These are phyloP conservation scores for Aquilaria yunnanensis DNA, from an alignment of 345 rosid species.

Conservation along the genomic window DNA sequence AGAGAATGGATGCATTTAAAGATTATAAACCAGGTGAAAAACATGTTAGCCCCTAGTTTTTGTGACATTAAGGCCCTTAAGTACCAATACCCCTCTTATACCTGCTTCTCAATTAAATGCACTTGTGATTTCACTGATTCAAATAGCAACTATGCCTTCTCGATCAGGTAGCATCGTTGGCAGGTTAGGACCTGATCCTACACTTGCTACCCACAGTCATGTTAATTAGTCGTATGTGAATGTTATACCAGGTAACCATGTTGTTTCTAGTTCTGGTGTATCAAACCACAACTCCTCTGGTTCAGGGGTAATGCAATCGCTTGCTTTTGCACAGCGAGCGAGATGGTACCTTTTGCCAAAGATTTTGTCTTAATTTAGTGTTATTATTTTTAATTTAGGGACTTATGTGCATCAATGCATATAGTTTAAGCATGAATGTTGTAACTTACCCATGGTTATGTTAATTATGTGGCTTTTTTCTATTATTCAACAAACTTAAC, in stretches of 20 bases:
- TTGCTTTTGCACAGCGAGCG: constrained; percentile 26
- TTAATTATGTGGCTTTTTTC: no score
- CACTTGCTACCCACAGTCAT: constrained; percentile 42
- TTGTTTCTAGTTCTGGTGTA: constrained; percentile 47
- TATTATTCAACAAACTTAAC: no score
- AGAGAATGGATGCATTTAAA: neutral
- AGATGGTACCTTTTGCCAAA: no score
- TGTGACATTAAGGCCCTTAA: constrained; percentile 70
- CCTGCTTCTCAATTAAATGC: constrained; percentile 49
- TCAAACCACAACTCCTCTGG: constrained; percentile 41
- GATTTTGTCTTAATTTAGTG: no score
- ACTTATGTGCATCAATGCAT: no score
- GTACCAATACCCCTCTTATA: constrained; percentile 54
- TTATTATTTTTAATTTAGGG: no score
- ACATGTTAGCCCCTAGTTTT: constrained; percentile 25
- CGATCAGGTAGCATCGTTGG: constrained; percentile 85
- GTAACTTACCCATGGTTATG: no score
- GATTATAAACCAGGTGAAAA: constrained; percentile 37
- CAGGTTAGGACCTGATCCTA: constrained; percentile 59
- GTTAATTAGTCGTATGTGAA: constrained; percentile 71
- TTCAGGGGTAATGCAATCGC: constrained; percentile 40
- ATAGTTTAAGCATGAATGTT: no score
- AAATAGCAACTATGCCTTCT: constrained; percentile 51
- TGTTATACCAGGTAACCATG: constrained; percentile 65
- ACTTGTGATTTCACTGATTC: constrained; percentile 51